phyloP scores from a whole-genome alignment of 2,329 filamentous ascomycete species.

The Verticillium klebahnii region DNA sequence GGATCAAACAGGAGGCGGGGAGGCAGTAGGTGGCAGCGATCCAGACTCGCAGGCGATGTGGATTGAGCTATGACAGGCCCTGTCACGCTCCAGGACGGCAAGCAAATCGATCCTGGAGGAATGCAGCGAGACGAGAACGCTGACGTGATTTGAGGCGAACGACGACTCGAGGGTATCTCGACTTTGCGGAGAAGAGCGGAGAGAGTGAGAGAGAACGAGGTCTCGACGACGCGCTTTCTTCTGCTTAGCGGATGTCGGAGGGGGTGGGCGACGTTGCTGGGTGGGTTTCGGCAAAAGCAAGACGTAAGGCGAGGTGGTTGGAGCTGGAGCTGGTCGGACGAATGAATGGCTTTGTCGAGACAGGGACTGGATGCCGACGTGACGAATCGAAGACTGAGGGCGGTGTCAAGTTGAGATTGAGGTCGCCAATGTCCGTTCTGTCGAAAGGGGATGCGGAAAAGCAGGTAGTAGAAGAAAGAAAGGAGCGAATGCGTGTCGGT shows the following conservation, averaged over 20 bases:
- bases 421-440: neutral
- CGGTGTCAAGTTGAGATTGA: neutral
- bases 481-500: neutral
- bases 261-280: neutral
- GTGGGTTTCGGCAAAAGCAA: neutral
- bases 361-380: neutral
- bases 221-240: neutral
- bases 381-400: neutral
- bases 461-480: neutral
- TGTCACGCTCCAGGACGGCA: neutral
- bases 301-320: neutral
- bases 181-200: neutral
- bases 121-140: neutral
- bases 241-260: neutral
- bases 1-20: neutral
- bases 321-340: neutral
- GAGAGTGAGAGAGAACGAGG: neutral
- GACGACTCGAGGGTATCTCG: neutral
- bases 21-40: neutral
- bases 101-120: neutral
- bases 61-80: neutral
- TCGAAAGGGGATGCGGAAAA: neutral
- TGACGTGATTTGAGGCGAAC: neutral
- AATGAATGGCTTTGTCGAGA: neutral
- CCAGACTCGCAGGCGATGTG: neutral